Conservation (phyloP, 2,329 filamentous ascomycete genomes). For the Pseudogymnoascus sp. region DNA sequence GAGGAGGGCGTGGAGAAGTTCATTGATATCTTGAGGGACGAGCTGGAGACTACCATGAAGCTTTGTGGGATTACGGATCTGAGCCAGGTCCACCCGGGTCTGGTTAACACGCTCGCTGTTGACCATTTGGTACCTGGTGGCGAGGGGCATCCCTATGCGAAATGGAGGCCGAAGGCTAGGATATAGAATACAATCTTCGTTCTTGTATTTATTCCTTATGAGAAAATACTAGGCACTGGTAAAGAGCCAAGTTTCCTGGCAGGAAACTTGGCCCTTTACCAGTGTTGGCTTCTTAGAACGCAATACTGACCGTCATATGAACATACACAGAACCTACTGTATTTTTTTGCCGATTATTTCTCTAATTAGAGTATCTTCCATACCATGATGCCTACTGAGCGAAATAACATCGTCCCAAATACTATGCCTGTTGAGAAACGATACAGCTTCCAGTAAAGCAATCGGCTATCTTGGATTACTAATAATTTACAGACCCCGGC, state of each 20-base stretch:
- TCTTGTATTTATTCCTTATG: neutral
- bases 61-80: slow-evolving; percentile 57
- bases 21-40: slow-evolving; percentile 48
- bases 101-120: slow-evolving; percentile 49
- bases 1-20: slow-evolving; percentile 47
- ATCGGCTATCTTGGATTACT: neutral
- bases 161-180: slow-evolving; percentile 26
- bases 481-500: neutral
- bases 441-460: neutral
- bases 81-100: slow-evolving; percentile 52
- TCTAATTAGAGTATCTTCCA: neutral
- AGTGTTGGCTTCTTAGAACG: neutral
- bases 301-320: neutral
- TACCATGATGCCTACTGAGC: neutral
- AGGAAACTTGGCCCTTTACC: no score
- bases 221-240: neutral
- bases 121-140: slow-evolving; percentile 39
- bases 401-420: neutral
- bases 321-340: neutral
- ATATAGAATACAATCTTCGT: slow-evolving; percentile 17
- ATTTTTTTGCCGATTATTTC: neutral
- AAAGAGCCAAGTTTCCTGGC: neutral
- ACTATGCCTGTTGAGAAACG: neutral
- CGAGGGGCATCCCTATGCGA: slow-evolving; percentile 40
- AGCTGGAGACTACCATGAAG: slow-evolving; percentile 59